Evolutionary conservation across 2,329 filamentous ascomycete genomes (phyloP).

Genomic region (Diaporthe sp.): DNA sequence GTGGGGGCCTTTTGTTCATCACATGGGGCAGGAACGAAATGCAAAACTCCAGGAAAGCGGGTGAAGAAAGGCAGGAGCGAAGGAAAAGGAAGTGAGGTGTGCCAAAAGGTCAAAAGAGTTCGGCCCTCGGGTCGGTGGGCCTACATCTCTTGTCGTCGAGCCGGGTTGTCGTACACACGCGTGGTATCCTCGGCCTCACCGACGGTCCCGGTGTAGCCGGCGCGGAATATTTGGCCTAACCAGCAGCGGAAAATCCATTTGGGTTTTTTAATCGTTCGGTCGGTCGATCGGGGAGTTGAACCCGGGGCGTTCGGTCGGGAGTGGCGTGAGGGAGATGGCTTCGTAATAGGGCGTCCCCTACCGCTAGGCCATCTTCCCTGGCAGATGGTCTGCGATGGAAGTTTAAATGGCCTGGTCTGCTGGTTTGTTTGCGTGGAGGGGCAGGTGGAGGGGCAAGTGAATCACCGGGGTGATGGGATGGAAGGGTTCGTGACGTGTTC

Average conservation of each 20-base stretch:
- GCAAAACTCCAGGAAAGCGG: not conserved
- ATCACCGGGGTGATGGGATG: slow-evolving; percentile 6
- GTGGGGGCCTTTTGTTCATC: not conserved
- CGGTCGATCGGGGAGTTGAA: slow-evolving; percentile 14
- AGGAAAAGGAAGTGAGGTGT: not conserved
- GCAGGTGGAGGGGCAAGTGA: not conserved
- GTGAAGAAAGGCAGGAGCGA: not conserved
- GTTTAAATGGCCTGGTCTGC: not conserved
- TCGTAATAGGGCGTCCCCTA: slow-evolving; percentile 13
- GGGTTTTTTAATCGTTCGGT: not conserved
- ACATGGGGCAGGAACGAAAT: not conserved
- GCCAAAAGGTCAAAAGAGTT: slow-evolving; percentile 20
- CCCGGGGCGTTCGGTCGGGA: slow-evolving; percentile 11
- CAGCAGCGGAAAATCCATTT: not conserved
- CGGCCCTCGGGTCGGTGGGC: slow-evolving; percentile 37
- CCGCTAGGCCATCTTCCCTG: slow-evolving; percentile 14
- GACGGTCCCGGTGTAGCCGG: not conserved
- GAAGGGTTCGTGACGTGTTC: not conserved
- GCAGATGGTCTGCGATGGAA: no score
- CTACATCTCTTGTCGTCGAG: slow-evolving; percentile 29
- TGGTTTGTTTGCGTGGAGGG: not conserved
- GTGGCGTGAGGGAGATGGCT: slow-evolving; percentile 13
- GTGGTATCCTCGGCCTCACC: not conserved
- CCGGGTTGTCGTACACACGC: not conserved
- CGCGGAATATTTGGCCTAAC: slow-evolving; percentile 4